Evolutionary conservation across 768 basidiomycete species (phyloP), one percentile per base, ranked within the genome.

Genomic region (Kwoniella europaea): DNA sequence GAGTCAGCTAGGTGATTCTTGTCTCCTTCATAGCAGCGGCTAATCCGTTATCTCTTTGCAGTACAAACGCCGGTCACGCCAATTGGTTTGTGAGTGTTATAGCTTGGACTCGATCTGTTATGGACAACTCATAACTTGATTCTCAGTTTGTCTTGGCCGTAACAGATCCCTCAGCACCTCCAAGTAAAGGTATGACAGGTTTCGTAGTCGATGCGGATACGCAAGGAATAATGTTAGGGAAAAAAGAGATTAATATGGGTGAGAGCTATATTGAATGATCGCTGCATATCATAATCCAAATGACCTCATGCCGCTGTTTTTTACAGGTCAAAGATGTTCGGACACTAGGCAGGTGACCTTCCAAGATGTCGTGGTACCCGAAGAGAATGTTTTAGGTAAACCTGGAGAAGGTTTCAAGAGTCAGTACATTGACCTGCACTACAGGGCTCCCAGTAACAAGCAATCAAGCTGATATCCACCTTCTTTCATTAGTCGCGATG

Each of bases 331-430:
- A 71, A 75, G 84, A 7, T 84, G 83, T 60, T 82, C 80, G 6
- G 85, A 85, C 59, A 85, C 85, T 2, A 67, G 85, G 12, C 83
- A 84, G 77, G 82, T 85, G 63, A 83, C 80, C 4, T 85, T 85
- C 63, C 78, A 82, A 63, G 78, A 84, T 62, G 82, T 82, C 15
- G 74, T 74, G 13, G 73, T 82, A 15, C 78, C 81, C 0, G 58
- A 73, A 7, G 76, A 83, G 76, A 85, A 85, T 62, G 77, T 84
- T 0, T 72, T 85, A 6, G 85, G 84, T 22, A 65, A 67, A 13
- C 76, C 79, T 1, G 85, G 85, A 29, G 82, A 82, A 29, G 83
- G 83, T 5, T 84, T 84, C 77, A 84, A 84, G 74, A 81, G 83
- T 75, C 58, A 66, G 77, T 73, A 20, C 18, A 2, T 42, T 55